phyloP scores from a whole-genome alignment of 2,329 filamentous ascomycete genomes.

The Penicillium concentricum region DNA sequence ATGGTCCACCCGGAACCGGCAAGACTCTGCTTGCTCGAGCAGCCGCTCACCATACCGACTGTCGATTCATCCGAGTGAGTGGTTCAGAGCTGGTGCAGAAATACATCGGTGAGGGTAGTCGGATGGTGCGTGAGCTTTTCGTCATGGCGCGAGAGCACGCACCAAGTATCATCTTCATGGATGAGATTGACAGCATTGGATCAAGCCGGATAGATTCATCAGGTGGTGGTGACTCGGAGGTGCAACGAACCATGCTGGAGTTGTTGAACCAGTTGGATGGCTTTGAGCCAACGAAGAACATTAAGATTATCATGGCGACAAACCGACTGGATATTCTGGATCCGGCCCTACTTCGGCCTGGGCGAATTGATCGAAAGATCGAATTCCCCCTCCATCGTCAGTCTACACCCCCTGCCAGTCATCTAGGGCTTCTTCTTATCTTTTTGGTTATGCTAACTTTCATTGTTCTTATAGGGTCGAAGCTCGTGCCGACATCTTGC shows the following conservation, averaged over 20 bases:
- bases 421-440: background rate
- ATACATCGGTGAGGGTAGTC: slow-evolving; percentile 96
- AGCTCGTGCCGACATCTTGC: slow-evolving; percentile 92
- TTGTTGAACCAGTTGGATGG: slow-evolving; percentile 97
- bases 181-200: slow-evolving; percentile 98
- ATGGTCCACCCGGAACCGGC: slow-evolving; percentile 93
- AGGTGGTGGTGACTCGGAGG: slow-evolving; percentile 93
- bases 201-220: slow-evolving; percentile 95
- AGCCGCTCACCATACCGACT: slow-evolving; percentile 96
- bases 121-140: slow-evolving; percentile 98
- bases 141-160: slow-evolving; percentile 98
- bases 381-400: slow-evolving; percentile 88
- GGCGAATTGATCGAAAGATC: slow-evolving; percentile 97
- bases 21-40: slow-evolving; percentile 95
- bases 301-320: slow-evolving; percentile 99
- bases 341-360: slow-evolving; percentile 89
- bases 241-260: slow-evolving; percentile 98
- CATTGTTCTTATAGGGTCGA: slow-evolving; percentile 59
- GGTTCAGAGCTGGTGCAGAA: slow-evolving; percentile 97
- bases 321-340: slow-evolving; percentile 97
- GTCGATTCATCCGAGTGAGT: slow-evolving; percentile 97
- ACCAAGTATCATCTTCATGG: slow-evolving; percentile 99
- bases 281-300: slow-evolving; percentile 99
- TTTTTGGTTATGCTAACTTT: slow-evolving; percentile 18
- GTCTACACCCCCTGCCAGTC: slow-evolving; percentile 15